Percentiles rank a stretch among this genome's conserved stretches.
phyloP scores from a whole-genome alignment of 345 rosid species.

The Geranium brycei region DNA sequence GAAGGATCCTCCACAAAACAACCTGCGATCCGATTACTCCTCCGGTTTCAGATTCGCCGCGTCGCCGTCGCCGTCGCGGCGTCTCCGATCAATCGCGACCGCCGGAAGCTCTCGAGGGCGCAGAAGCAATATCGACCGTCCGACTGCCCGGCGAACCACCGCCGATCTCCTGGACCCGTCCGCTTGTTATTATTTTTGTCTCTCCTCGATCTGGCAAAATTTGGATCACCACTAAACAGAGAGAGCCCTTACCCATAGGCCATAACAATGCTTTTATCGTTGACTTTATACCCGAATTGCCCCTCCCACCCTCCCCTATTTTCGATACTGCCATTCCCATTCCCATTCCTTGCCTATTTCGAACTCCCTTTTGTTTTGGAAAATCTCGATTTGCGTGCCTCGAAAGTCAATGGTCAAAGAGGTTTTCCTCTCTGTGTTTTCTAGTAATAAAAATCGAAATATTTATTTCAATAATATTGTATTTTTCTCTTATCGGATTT shows the following conservation, averaged over 20 bases:
- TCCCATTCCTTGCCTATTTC: background rate
- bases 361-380: too few relatives aligned
- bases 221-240: constrained; percentile 13
- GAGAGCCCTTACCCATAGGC: constrained; percentile 23
- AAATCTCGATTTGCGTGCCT: background rate
- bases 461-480: too few relatives aligned
- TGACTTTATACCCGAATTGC: constrained; percentile 6
- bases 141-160: background rate
- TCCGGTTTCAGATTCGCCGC: background rate
- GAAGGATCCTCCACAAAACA: background rate
- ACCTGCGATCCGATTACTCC: background rate
- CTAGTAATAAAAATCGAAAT: too few relatives aligned
- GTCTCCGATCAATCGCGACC: background rate
- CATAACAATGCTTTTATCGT: constrained; percentile 19
- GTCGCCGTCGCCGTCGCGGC: background rate
- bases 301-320: constrained; percentile 10
- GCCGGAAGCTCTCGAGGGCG: background rate
- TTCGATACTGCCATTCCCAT: background rate
- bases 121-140: background rate
- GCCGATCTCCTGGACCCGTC: background rate
- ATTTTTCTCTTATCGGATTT: too few relatives aligned
- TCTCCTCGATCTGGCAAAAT: background rate
- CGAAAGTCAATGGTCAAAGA: background rate
- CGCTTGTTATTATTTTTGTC: background rate
- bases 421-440: background rate